Conservation (phyloP, 352 stramenopile genomes). For the Pythium aquatile region DNA sequence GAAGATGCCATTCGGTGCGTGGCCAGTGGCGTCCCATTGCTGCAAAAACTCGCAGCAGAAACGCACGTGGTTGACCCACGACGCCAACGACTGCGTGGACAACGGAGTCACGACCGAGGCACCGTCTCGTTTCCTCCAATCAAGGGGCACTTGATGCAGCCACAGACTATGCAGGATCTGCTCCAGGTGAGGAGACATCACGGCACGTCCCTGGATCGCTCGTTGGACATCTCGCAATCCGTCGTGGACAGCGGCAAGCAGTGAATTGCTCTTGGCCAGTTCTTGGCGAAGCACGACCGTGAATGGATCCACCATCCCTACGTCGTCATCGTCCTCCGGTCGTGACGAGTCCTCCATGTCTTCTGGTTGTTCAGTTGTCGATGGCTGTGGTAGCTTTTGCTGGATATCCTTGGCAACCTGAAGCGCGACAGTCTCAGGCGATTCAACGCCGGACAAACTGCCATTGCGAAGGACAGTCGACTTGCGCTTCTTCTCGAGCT, state of each 20-base stretch:
- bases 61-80: constrained; percentile 59
- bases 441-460: not conserved
- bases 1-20: constrained; percentile 35
- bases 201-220: constrained; percentile 51
- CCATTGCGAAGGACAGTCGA: not conserved
- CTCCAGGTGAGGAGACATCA: constrained; percentile 61
- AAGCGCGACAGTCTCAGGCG: constrained; percentile 12
- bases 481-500: constrained; percentile 2
- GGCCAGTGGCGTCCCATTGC: constrained; percentile 38
- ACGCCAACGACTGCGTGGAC: constrained; percentile 42
- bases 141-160: constrained; percentile 48
- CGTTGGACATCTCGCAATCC: constrained; percentile 46
- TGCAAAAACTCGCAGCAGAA: constrained; percentile 60
- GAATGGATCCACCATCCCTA: constrained; percentile 41
- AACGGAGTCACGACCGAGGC: constrained; percentile 24
- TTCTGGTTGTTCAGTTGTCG: not conserved
- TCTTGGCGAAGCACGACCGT: constrained; percentile 69
- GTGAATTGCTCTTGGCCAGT: constrained; percentile 41
- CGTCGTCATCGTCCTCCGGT: not conserved
- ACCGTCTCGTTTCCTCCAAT: constrained; percentile 52
- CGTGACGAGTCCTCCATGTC: not conserved
- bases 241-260: constrained; percentile 42
- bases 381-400: constrained; percentile 16
- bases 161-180: constrained; percentile 51
- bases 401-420: constrained; percentile 26